phyloP scores from a whole-genome alignment of 2,329 filamentous ascomycete species.

The Aspergillus eucalypticola region DNA sequence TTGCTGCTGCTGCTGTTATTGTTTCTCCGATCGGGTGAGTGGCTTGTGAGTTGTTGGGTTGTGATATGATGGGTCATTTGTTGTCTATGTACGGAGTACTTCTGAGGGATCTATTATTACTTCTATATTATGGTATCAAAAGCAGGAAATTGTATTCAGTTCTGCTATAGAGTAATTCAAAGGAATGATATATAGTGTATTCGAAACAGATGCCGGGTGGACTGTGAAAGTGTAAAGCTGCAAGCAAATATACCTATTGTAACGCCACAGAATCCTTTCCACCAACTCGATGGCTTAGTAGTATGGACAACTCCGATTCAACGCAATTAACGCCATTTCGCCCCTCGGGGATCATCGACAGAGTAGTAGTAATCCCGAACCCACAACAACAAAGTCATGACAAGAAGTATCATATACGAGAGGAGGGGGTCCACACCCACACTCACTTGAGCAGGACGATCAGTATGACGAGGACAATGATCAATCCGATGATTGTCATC shows the following conservation, averaged over 20 bases:
- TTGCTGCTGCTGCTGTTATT: background rate
- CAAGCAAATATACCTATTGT: background rate
- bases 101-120: too few species aligned
- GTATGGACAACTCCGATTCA: constrained; percentile 8
- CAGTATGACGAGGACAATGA: constrained; percentile 77
- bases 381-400: background rate
- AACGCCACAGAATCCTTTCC: constrained; percentile 7
- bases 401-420: background rate
- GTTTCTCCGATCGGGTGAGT: background rate
- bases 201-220: background rate
- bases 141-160: background rate
- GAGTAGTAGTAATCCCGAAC: background rate
- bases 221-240: too few species aligned
- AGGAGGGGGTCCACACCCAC: background rate
- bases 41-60: too few species aligned
- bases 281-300: background rate
- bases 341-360: background rate
- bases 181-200: constrained; percentile 4
- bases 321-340: background rate
- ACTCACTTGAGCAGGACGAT: constrained; percentile 75
- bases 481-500: constrained; percentile 76
- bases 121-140: background rate
- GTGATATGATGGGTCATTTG: too few species aligned
- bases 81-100: too few species aligned
- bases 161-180: background rate